phyloP scores from a whole-genome alignment of 139 green algal genomes.

The Zygnema cylindricum region DNA sequence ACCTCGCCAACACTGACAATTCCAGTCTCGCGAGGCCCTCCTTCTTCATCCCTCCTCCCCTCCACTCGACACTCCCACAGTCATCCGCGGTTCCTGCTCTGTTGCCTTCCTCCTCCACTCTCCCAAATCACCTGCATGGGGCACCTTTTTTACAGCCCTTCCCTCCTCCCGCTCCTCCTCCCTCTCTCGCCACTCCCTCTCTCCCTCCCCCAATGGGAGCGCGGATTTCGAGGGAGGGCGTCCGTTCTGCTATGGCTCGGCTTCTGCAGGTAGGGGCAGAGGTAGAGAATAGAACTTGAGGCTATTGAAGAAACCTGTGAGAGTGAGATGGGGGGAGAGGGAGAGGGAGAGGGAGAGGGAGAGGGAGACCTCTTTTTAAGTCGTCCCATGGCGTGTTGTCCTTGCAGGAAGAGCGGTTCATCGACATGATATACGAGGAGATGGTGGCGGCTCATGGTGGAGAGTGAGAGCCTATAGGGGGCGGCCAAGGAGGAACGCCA shows the following conservation, averaged over 20 bases:
- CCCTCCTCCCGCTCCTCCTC: conserved; percentile 15
- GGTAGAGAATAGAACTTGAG: not conserved
- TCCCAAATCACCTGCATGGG: not conserved
- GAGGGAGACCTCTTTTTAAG: too few species aligned
- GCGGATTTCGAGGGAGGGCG: not conserved
- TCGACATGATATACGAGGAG: conserved; percentile 50
- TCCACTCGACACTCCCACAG: not conserved
- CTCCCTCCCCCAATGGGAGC: not conserved
- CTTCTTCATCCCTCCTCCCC: conserved; percentile 17
- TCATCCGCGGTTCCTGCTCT: not conserved
- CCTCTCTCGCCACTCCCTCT: not conserved
- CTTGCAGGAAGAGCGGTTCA: conserved; percentile 54
- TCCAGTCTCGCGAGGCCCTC: conserved; percentile 1
- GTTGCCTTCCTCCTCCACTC: not conserved
- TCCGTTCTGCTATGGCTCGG: not conserved
- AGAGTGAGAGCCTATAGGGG: too few species aligned
- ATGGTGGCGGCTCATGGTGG: conserved; percentile 10
- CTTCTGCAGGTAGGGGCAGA: not conserved
- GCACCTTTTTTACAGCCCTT: conserved; percentile 42
- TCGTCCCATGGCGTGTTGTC: too few species aligned
- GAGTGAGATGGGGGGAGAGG: too few species aligned
- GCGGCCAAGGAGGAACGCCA: too few species aligned
- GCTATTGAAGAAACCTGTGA: too few species aligned
- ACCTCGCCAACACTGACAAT: not conserved
- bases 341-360: too few species aligned